These are phyloP conservation scores for Scalesia atractyloides DNA, from an alignment of 129 eudicot genomes.

Conservation along the genomic window DNA sequence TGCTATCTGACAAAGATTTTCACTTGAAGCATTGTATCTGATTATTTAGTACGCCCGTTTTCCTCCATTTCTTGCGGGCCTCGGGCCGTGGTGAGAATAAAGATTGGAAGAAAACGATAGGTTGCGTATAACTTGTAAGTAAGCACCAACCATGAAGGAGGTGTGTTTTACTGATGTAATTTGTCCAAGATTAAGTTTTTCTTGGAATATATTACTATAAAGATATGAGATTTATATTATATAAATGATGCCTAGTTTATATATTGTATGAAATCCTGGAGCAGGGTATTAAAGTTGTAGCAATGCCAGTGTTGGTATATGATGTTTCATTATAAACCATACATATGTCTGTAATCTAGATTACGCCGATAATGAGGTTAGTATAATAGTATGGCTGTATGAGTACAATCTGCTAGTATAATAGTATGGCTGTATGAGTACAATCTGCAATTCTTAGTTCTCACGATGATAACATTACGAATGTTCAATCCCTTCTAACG, in stretches of 20 bases:
- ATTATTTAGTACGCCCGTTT: conserved; percentile 3
- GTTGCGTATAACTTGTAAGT: conserved; percentile 25
- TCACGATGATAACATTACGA: too few species aligned
- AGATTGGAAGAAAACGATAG: conserved; percentile 15
- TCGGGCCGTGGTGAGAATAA: conserved; percentile 3
- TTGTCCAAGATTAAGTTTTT: conserved; percentile 30
- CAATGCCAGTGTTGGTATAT: too few species aligned
- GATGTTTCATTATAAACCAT: too few species aligned
- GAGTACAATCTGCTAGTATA: too few species aligned
- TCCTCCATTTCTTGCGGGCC: conserved; percentile 13
- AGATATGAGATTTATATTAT: conserved; percentile 9
- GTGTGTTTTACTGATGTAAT: conserved; percentile 19
- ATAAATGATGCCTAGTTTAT: conserved; percentile 12
- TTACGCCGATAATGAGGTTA: too few species aligned
- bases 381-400: too few species aligned
- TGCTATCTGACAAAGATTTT: conserved; percentile 65
- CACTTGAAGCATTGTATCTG: conserved; percentile 60
- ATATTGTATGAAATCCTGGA: too few species aligned
- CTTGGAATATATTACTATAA: conserved; percentile 26
- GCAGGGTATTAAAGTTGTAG: too few species aligned
- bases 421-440: too few species aligned
- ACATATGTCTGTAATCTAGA: too few species aligned
- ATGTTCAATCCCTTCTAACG: too few species aligned
- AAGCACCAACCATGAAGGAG: conserved; percentile 22
- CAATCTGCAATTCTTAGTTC: too few species aligned